Evolutionary conservation across 768 basidiomycete genomes (phyloP), one percentile per base, ranked within the genome.

Genomic region (Cantharellus anzutake): DNA sequence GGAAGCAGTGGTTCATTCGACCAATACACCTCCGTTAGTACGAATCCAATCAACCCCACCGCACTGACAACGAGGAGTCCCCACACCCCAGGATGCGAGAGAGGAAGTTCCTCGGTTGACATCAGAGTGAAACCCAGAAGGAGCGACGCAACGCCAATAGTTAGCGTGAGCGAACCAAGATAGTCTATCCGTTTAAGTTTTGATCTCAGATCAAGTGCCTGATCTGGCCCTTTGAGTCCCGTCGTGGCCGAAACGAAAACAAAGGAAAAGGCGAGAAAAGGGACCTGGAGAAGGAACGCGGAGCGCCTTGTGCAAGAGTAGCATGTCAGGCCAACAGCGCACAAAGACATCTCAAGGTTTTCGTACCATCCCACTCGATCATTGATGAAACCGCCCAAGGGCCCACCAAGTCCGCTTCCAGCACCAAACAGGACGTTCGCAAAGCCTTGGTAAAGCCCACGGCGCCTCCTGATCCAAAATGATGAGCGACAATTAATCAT

Each of bases 1-100:
- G 94, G 94, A 82, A 99, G 84, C 57, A 97, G 84, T 14, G 96
- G 96, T 68, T 84, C 86, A 2, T 78, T 75, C 2, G 87, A 81
- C 74, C 79, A 81, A 64, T 77, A 75, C 60, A 81, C 80, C 71
- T 99, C 94, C 35, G 88, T 86, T 52, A 80, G 67, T 39, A 93
- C 67, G 69, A 99, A 98, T 2, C 74, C 65, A 3, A 73, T 63
- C 5, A 75, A 73, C 57, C 75, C 82, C 29, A 83, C 62, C 55
- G 70, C 70, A 64, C 87, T 84, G 48, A 72, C 67, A 59, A 74
- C 60, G 51, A 96, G 71, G 51, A 91, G 74, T 11, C 79, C 80
- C 67, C 73, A 78, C 59, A 98, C 80, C 39, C 80, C 67, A 3
- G 86, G 83, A 68, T 86, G 73, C 4, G 78, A 77, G 85, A 86